phyloP scores from a whole-genome alignment of 1,284 basidiomycete genomes.

The Rugosomyces carneus region DNA sequence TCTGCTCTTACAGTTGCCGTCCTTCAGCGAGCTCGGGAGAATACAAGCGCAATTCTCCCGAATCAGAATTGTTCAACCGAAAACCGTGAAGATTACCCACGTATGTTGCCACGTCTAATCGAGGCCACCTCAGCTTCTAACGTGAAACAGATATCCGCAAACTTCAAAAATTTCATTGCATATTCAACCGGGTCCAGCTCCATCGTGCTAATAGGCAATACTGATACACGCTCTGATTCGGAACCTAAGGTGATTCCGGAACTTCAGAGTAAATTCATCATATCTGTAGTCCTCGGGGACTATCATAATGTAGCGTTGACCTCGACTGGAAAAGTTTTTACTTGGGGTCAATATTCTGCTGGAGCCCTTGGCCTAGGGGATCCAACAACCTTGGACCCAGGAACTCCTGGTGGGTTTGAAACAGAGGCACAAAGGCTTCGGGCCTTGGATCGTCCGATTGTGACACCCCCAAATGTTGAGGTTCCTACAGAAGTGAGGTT shows the following conservation, averaged over 20 bases:
- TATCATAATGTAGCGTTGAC: slow-evolving; percentile 88
- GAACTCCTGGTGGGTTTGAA: slow-evolving; percentile 56
- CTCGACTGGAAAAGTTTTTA: slow-evolving; percentile 65
- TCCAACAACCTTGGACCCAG: slow-evolving; percentile 43
- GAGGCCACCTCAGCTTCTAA: slow-evolving; percentile 15
- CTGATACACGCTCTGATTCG: slow-evolving; percentile 33
- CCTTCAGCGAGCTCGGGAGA: slow-evolving; percentile 57
- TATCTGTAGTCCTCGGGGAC: slow-evolving; percentile 84
- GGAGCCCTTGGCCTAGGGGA: slow-evolving; percentile 84
- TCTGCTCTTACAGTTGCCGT: slow-evolving; percentile 41
- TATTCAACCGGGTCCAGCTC: slow-evolving; percentile 70
- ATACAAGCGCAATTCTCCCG: slow-evolving; percentile 38
- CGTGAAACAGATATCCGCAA: slow-evolving; percentile 70
- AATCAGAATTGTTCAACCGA: slow-evolving; percentile 32
- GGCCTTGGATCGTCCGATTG: slow-evolving; percentile 26
- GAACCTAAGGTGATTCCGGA: slow-evolving; percentile 59
- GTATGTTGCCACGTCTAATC: slow-evolving; percentile 30
- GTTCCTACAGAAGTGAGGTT: slow-evolving; percentile 70
- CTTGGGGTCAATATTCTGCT: slow-evolving; percentile 76
- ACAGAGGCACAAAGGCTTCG: slow-evolving; percentile 29
- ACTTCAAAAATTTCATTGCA: slow-evolving; percentile 73
- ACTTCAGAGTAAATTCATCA: slow-evolving; percentile 68
- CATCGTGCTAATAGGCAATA: slow-evolving; percentile 59
- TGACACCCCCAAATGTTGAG: slow-evolving; percentile 39
- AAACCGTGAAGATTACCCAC: slow-evolving; percentile 60